phyloP scores from a whole-genome alignment of 2,329 filamentous ascomycete genomes.

The Diplodia seriata region DNA sequence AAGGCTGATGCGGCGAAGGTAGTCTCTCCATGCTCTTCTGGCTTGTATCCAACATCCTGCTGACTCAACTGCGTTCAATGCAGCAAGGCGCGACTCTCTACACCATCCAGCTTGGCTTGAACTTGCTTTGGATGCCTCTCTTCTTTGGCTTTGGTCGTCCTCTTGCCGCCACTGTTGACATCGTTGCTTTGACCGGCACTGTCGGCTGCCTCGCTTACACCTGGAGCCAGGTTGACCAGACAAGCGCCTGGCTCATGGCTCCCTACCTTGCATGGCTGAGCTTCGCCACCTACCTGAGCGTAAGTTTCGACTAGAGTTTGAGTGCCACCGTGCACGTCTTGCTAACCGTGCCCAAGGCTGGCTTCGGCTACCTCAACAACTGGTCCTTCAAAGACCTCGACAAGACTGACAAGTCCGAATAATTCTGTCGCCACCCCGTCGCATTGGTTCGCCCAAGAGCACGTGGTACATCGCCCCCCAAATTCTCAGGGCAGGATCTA shows the following conservation, averaged over 20 bases:
- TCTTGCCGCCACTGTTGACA: slow-evolving; percentile 75
- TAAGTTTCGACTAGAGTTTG: slow-evolving; percentile 36
- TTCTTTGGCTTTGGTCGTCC: slow-evolving; percentile 84
- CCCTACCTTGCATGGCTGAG: slow-evolving; percentile 87
- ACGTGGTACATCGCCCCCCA: neutral
- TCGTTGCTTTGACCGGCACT: slow-evolving; percentile 73
- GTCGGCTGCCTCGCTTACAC: slow-evolving; percentile 77
- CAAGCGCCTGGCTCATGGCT: slow-evolving; percentile 74
- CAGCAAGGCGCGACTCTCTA: slow-evolving; percentile 77
- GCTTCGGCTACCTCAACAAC: slow-evolving; percentile 49
- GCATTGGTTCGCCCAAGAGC: neutral
- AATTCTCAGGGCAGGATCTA: neutral
- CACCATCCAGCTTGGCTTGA: slow-evolving; percentile 82
- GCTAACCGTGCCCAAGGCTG: slow-evolving; percentile 38
- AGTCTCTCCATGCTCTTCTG: neutral
- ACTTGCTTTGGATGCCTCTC: slow-evolving; percentile 88
- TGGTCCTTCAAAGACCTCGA: slow-evolving; percentile 45
- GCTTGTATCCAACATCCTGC: neutral
- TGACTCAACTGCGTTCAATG: neutral
- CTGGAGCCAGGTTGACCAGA: slow-evolving; percentile 76
- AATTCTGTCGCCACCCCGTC: neutral
- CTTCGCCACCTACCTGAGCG: slow-evolving; percentile 86
- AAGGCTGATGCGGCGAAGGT: slow-evolving; percentile 66
- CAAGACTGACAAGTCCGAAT: slow-evolving; percentile 20
- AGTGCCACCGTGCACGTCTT: too few relatives aligned